Evolutionary conservation across 2,329 filamentous ascomycete species (phyloP), one percentile per base, ranked within the genome.

Genomic region (Verticillium albo-atrum): DNA sequence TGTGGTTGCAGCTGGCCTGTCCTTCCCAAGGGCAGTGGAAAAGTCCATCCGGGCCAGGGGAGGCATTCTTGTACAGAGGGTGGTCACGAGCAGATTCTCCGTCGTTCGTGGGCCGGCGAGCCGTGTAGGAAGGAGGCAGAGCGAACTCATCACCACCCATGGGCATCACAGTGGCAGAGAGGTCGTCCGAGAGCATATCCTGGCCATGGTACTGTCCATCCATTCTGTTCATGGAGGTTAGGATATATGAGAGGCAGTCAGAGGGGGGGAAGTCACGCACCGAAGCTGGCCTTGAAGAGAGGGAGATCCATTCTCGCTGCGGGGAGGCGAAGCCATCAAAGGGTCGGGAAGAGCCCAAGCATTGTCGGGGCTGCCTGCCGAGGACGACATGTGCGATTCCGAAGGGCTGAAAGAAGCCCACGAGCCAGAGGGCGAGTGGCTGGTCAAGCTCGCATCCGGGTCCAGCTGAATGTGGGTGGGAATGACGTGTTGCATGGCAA

Each of bases 1-100:
- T 90, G 86, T 97, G 94, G 75, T 85, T 90, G 84, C 94, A 98
- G 70, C 73, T 80, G 32, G 77, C 60, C 62, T 87, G 82, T 67
- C 86, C 89, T 73, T 89, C 87, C 82, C 89, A 95, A 6, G 94
- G 94, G 82, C 94, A 98, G 78, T 96, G 92, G 79, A 95, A 98
- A 61, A 96, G 85, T 70, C 92, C 92, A 75, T 97, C 91, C 34
- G 81, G 73, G 47, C 82, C 75, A 10, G 88, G 84, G 54, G 77
- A 77, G 58, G 82, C 84, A 66, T 85, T 86, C 72, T 88, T 88
- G 79, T 93, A 94, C 14, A 91, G 78, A 23, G 81, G 82, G 72
- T 93, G 88, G 71, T 87, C 84, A 69, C 86, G 75, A 32, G 85
- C 85, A 64, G 81, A 80, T 72, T 85, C 82, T 68, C 79, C 79